A percentile compares a stretch with the other conserved stretches of the same genome.
These are phyloP conservation scores for Paecilomyces formosus DNA, from an alignment of 2,329 filamentous ascomycete genomes.

Conservation along the genomic window DNA sequence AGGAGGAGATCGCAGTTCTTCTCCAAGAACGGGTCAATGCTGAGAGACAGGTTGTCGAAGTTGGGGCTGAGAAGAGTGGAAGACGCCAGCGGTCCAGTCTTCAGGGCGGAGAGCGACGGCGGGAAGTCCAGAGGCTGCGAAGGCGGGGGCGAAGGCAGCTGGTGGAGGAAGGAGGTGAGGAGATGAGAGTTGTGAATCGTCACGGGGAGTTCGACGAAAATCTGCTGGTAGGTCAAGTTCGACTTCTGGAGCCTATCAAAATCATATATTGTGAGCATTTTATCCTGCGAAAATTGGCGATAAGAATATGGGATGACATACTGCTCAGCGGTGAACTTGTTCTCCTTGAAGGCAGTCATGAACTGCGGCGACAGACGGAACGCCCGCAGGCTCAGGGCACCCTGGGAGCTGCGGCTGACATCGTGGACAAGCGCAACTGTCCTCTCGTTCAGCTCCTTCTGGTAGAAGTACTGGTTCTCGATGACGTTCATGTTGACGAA, in stretches of 20 bases:
- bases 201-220: constrained; percentile 83
- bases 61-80: constrained; percentile 71
- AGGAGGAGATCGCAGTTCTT: constrained; percentile 95
- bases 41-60: constrained; percentile 81
- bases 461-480: constrained; percentile 97
- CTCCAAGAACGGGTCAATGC: constrained; percentile 95
- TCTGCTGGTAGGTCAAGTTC: constrained; percentile 87
- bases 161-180: constrained; percentile 89
- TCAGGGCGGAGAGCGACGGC: constrained; percentile 69
- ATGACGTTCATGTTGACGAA: constrained; percentile 92
- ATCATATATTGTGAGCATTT: constrained; percentile 15
- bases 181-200: constrained; percentile 95
- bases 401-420: constrained; percentile 89
- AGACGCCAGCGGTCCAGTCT: constrained; percentile 53
- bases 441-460: constrained; percentile 80
- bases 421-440: constrained; percentile 90
- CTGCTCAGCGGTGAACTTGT: constrained; percentile 95
- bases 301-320: constrained; percentile 41
- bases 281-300: constrained; percentile 9
- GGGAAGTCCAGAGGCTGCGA: constrained; percentile 67
- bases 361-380: constrained; percentile 85
- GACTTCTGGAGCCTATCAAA: constrained; percentile 76
- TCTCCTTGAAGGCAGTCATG: constrained; percentile 89
- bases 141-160: constrained; percentile 64
- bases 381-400: constrained; percentile 78